Conservation (phyloP, 2,329 filamentous ascomycete species). For the Nectriaceae sp. region DNA sequence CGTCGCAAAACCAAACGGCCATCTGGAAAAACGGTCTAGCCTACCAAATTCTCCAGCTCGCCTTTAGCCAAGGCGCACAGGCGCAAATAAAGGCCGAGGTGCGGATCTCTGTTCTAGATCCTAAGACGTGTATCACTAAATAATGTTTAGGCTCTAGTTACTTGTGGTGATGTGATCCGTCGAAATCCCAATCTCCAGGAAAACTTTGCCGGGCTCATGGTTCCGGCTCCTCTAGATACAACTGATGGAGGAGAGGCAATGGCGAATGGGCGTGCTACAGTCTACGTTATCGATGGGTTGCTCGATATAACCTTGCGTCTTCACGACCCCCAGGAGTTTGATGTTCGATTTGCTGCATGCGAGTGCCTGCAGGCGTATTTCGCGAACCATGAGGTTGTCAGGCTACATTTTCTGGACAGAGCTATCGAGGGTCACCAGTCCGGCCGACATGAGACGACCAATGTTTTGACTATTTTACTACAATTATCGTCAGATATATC, state of each 20-base stretch:
- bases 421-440: conserved; percentile 86
- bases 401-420: conserved; percentile 80
- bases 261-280: conserved; percentile 56
- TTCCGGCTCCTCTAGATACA: conserved; percentile 59
- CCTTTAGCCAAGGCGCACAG: conserved; percentile 74
- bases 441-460: conserved; percentile 79
- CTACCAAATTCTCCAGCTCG: conserved; percentile 77
- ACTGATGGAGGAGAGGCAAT: conserved; percentile 39
- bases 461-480: conserved; percentile 83
- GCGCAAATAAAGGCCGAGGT: conserved; percentile 82
- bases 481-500: conserved; percentile 61
- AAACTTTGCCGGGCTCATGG: conserved; percentile 83
- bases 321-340: conserved; percentile 67
- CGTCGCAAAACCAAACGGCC: conserved; percentile 78
- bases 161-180: conserved; percentile 86
- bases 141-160: conserved; percentile 66
- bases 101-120: conserved; percentile 14
- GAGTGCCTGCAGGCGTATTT: conserved; percentile 95
- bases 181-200: conserved; percentile 82
- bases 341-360: conserved; percentile 81
- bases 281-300: conserved; percentile 93
- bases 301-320: conserved; percentile 78
- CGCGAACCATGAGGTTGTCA: conserved; percentile 76
- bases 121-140: not conserved
- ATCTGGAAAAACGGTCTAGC: conserved; percentile 85